A percentile compares a stretch with the other conserved stretches of the same genome.
Conservation (phyloP, 306 rosid genomes). For the Corylus avellana region DNA sequence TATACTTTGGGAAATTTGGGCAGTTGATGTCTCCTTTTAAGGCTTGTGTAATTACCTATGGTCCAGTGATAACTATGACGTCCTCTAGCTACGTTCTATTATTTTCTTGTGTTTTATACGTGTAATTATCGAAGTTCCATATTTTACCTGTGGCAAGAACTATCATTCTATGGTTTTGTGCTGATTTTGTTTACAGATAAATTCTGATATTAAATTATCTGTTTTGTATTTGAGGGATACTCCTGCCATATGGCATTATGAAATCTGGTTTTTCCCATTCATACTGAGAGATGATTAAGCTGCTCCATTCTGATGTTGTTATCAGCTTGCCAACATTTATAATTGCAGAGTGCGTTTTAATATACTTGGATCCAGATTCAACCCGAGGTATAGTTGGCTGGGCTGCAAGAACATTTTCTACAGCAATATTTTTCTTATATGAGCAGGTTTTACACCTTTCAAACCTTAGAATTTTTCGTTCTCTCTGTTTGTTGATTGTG, state of each 20-base stretch:
- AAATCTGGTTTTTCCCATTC: conserved; percentile 18
- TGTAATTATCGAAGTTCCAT: background rate
- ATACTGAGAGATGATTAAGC: conserved; percentile 27
- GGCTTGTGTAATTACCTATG: background rate
- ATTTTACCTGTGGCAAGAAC: background rate
- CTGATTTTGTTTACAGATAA: conserved; percentile 9
- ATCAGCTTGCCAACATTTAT: conserved; percentile 99
- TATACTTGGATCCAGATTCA: conserved; percentile 94
- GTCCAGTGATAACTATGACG: background rate
- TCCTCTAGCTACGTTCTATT: background rate
- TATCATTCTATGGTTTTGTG: background rate
- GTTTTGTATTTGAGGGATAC: conserved; percentile 12
- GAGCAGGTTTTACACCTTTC: conserved; percentile 75
- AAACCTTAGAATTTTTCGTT: conserved; percentile 8
- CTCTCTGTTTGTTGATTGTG: background rate
- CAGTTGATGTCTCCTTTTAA: background rate
- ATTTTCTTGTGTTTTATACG: background rate
- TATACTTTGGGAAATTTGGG: background rate
- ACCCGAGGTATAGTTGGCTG: conserved; percentile 70
- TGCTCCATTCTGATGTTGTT: conserved; percentile 65
- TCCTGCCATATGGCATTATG: background rate
- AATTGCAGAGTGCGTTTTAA: conserved; percentile 99
- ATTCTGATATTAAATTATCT: conserved; percentile 15
- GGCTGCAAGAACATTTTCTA: conserved; percentile 78
- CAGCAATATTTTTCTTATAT: conserved; percentile 81